Conservation (phyloP, 345 rosid species). For the Citrus sp. region DNA sequence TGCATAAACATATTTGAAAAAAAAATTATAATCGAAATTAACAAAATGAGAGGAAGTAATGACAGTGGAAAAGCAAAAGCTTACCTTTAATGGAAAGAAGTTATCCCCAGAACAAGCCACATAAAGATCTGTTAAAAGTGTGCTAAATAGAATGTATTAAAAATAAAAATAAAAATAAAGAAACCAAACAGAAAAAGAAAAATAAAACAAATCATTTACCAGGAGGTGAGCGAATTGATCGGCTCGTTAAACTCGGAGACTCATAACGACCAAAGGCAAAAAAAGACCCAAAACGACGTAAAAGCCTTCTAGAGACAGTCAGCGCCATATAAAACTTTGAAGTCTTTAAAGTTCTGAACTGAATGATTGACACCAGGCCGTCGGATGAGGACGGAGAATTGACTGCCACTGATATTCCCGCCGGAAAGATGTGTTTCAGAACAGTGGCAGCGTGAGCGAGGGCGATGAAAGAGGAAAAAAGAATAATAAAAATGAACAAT, state of each 20-base stretch:
- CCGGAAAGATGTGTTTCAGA: background rate
- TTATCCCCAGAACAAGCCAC: constrained; percentile 10
- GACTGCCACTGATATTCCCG: background rate
- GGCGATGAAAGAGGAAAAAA: background rate
- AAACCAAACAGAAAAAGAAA: background rate
- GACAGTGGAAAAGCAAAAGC: background rate
- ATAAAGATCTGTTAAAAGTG: background rate
- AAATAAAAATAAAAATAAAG: background rate
- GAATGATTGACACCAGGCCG: background rate
- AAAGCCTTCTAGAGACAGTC: constrained; percentile 32
- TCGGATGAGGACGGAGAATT: background rate
- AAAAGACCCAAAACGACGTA: constrained; percentile 33
- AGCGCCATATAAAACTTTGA: constrained; percentile 38
- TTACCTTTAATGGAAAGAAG: constrained; percentile 23
- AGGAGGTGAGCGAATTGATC: constrained; percentile 11
- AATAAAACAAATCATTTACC: constrained; percentile 8
- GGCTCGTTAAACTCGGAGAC: constrained; percentile 8
- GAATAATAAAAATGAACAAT: no score
- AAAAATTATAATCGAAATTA: background rate
- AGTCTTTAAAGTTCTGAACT: background rate
- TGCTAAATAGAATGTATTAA: background rate
- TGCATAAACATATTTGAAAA: background rate
- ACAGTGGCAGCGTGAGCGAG: background rate
- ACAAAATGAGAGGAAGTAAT: background rate
- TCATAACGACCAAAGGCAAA: constrained; percentile 14